Evolutionary conservation across 768 basidiomycete genomes (phyloP).

Genomic region (Hericium alpestre): DNA sequence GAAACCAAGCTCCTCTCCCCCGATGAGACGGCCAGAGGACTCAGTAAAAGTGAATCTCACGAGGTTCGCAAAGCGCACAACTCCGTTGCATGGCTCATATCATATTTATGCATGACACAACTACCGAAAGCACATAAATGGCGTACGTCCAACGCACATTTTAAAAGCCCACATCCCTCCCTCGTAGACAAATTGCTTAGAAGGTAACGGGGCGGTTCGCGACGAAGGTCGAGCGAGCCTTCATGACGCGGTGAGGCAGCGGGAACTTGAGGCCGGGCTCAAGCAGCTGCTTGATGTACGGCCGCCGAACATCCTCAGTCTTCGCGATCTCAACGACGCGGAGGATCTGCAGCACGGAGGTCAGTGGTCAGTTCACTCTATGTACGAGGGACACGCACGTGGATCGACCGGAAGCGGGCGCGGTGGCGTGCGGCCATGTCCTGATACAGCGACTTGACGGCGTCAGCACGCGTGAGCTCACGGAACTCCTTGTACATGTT

Average conservation of each 20-base stretch:
- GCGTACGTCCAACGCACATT: not conserved
- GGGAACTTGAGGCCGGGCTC: conserved; percentile 92
- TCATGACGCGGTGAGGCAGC: conserved; percentile 79
- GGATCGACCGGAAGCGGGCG: conserved; percentile 98
- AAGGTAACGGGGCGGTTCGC: conserved; percentile 73
- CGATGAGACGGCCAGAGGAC: no score
- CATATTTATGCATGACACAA: not conserved
- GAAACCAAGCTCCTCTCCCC: no score
- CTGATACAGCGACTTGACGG: conserved; percentile 95
- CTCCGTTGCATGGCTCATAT: not conserved
- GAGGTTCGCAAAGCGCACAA: not conserved
- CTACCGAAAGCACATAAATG: not conserved
- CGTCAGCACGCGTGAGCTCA: conserved; percentile 87
- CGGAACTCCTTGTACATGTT: conserved; percentile 99
- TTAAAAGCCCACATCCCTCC: not conserved
- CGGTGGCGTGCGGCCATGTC: conserved; percentile 99
- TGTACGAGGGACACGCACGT: conserved; percentile 42
- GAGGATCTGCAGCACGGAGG: conserved; percentile 58
- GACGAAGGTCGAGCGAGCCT: conserved; percentile 71
- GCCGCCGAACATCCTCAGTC: conserved; percentile 82
- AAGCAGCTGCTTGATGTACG: conserved; percentile 96
- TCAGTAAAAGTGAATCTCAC: no score
- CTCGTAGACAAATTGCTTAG: conserved; percentile 18
- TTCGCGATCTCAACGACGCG: conserved; percentile 95
- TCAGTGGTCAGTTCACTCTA: not conserved